Base-by-base conservation (phyloP, 305 asterid species). In the Fraxinus sp. region DNA sequence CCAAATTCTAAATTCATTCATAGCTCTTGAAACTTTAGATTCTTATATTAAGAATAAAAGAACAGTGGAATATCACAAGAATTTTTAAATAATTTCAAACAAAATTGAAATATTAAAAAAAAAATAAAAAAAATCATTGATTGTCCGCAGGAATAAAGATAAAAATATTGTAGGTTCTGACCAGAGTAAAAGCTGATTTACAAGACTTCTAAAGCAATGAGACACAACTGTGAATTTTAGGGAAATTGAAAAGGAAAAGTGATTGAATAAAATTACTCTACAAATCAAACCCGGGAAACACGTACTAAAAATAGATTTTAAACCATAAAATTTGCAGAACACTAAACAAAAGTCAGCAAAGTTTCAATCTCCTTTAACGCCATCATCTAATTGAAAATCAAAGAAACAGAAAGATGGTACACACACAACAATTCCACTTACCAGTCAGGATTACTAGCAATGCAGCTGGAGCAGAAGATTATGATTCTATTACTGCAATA, bases 131-230 rank as follows among this genome's bases (percentile, higher is more conserved):
- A 7, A 68, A 16, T 9, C n/a, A 1, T 16, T 52, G 62, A 52
- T 70, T 41, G n/a, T 11, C 18, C 35, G 16, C 39, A 1, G 37
- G 20, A 70, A 11, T 70, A 55, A 24, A 62, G 14, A 22, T 2
- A 62, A 59, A 20, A 6, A 5, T 20, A 52, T 59, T 20, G 70
- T 26, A 28, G 37, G 62, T 73, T 11, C n/a, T 59, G 9, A 6
- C 4, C 37, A 30, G 20, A 37, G 41, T 11, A 41, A 72, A 59
- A 74, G 33, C 35, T 70, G 76, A 83, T 74, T 37, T 28, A 64
- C 73, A 85, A 33, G 37, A 72, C 77, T 64, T 64, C 62, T 55
- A 59, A 52, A 83, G 81, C 82, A 86, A 70, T 14, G 87, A 86
- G 52, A 73, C 80, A n/a, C 75, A 80, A 75, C 85, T 72, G 80